Evolutionary conservation across 441 rosid species (phyloP), one percentile per base, ranked within the genome.

Genomic region (Aquilaria agallochum): DNA sequence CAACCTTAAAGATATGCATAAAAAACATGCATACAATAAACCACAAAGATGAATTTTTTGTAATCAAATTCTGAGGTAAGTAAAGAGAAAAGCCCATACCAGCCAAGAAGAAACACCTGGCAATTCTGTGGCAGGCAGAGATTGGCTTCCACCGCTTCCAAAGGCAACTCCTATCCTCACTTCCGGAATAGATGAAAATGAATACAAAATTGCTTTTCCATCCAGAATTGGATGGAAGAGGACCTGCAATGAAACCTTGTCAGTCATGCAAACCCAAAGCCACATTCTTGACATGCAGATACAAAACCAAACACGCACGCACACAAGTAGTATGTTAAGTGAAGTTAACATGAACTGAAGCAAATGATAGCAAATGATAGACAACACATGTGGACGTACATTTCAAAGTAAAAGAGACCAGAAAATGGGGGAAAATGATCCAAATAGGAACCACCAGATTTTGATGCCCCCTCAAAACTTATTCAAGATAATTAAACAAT

Each of bases 31-130:
- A 40, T 40, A 40, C 45, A 40, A 10, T 1, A 40, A 8, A 40
- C 45, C 45, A 2, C 0, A 6, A 40, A 40, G 27, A 20, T 20
- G 27, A 20, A 20, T 20, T 20, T 40, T 2, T 40, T 40, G 5
- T 40, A 40, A 40, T 40, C 45, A 40, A 40, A 10, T 40, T 40
- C 45, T 40, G 9, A 40, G 45, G 7, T 5, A 40, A 40, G 9
- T 40, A 40, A 40, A 40, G 45, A 40, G 45, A 40, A 20, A 20
- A 40, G 45, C 45, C 73, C 77, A 9, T 50, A 91, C 97, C 87
- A 91, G 89, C 93, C 93, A 91, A 68, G 95, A 83, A 57, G 97
- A 86, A 69, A 91, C 96, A 2, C 93, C 97, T 8, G 97, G 97
- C 44, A 91, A 86, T 73, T 78, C 97, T 4, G 95, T 91, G 7